Evolutionary conservation across 768 basidiomycete genomes (phyloP).

Genomic region (Sutorius australiensis): DNA sequence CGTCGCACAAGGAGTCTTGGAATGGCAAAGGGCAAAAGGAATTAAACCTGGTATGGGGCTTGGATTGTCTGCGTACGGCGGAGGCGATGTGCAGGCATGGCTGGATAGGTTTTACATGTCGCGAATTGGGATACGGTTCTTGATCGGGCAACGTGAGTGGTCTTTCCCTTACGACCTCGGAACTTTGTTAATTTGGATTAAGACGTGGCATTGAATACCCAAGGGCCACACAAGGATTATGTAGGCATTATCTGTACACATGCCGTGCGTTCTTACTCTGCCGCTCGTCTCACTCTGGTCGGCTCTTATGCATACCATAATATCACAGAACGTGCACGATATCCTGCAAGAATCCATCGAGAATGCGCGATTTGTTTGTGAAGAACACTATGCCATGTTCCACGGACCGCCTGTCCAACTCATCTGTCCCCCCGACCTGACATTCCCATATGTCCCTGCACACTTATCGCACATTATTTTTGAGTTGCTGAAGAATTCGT

Average conservation of each 20-base stretch:
- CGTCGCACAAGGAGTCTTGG: constrained; percentile 92
- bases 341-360: constrained; percentile 99
- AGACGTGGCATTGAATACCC: constrained; percentile 94
- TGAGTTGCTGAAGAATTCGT: constrained; percentile 95
- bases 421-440: constrained; percentile 82
- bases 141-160: constrained; percentile 89
- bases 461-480: constrained; percentile 97
- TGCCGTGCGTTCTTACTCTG: constrained; percentile 50
- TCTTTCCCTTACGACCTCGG: background rate
- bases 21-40: constrained; percentile 76
- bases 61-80: constrained; percentile 47
- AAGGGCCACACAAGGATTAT: constrained; percentile 84
- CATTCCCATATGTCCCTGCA: constrained; percentile 93
- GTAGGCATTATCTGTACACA: constrained; percentile 97
- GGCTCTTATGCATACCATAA: background rate
- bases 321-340: constrained; percentile 82
- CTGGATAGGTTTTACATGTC: constrained; percentile 96
- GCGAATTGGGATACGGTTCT: constrained; percentile 91
- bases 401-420: constrained; percentile 94
- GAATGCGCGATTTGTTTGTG: constrained; percentile 91
- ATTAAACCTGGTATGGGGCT: constrained; percentile 28
- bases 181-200: constrained; percentile 2
- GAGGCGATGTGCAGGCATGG: constrained; percentile 90
- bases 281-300: background rate
- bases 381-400: constrained; percentile 96